Conservation (phyloP, 805 yeast genomes). For the Nakazawaea laoshanensis region DNA sequence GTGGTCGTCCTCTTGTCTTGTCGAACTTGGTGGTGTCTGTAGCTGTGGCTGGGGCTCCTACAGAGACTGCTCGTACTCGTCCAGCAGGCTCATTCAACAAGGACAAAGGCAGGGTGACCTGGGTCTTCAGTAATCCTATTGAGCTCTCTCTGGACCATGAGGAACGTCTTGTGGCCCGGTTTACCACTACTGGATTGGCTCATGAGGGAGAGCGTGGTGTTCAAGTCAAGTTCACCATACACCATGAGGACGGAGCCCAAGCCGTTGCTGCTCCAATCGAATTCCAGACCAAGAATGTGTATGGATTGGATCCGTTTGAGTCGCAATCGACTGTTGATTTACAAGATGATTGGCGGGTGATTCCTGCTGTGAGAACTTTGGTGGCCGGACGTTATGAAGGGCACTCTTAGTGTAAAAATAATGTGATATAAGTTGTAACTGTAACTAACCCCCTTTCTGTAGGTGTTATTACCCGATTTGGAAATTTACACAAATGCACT, state of each 20-base stretch:
- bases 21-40: constrained; percentile 57
- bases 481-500: no score
- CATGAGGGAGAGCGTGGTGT: constrained; percentile 71
- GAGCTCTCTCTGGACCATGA: constrained; percentile 33
- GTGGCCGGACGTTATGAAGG: constrained; percentile 43
- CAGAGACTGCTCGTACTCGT: constrained; percentile 72
- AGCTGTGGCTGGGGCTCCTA: constrained; percentile 52
- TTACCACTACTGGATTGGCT: constrained; percentile 65
- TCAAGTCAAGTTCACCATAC: constrained; percentile 52
- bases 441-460: no score
- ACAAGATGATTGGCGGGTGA: constrained; percentile 22
- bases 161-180: constrained; percentile 77
- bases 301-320: constrained; percentile 24
- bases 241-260: constrained; percentile 32
- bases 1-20: constrained; percentile 32
- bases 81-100: constrained; percentile 89
- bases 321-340: constrained; percentile 12
- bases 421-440: no score
- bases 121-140: constrained; percentile 46
- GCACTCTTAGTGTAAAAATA: no score
- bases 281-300: constrained; percentile 18
- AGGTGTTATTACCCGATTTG: no score
- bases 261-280: constrained; percentile 32
- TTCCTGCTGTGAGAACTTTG: constrained; percentile 37
- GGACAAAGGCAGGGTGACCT: constrained; percentile 78